These are phyloP conservation scores for Saccharomycopsis synnaedendra DNA, from an alignment of 805 yeast genomes.

Conservation along the genomic window DNA sequence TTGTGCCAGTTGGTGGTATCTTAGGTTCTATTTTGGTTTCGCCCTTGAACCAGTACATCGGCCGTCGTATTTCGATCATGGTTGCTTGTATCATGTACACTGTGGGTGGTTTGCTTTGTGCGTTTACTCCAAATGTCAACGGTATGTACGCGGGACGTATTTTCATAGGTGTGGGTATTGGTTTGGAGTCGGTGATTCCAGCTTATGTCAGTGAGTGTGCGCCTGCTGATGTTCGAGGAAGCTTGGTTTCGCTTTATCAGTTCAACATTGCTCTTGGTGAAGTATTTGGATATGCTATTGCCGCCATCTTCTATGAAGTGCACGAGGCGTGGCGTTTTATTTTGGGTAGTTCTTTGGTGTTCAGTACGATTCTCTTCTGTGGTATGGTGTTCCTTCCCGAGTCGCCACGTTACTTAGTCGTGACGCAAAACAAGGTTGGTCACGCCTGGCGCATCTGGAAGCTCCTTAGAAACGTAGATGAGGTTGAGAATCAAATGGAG, in stretches of 20 bases:
- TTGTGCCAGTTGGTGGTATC: constrained; percentile 64
- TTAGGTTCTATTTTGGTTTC: constrained; percentile 50
- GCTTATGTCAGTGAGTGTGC: constrained; percentile 51
- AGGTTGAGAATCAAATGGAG: constrained; percentile 34
- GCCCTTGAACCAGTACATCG: constrained; percentile 43
- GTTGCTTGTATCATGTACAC: constrained; percentile 51
- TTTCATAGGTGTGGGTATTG: constrained; percentile 52
- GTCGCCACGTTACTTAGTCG: constrained; percentile 75
- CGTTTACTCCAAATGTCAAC: constrained; percentile 32
- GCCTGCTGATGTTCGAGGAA: constrained; percentile 48
- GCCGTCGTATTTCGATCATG: constrained; percentile 44
- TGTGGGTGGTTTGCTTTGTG: constrained; percentile 48
- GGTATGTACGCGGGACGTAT: constrained; percentile 53
- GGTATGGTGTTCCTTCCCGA: constrained; percentile 79
- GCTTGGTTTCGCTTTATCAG: constrained; percentile 50
- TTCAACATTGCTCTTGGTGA: constrained; percentile 58
- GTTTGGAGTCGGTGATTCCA: constrained; percentile 58
- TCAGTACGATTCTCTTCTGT: constrained; percentile 43
- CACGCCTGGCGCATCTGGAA: constrained; percentile 41
- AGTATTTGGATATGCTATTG: constrained; percentile 51
- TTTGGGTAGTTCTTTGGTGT: constrained; percentile 52
- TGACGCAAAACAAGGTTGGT: constrained; percentile 24
- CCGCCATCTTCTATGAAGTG: constrained; percentile 48
- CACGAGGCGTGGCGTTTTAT: constrained; percentile 53
- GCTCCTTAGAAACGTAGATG: constrained; percentile 37